Evolutionary conservation across 192 early-diverging fungal genomes (phyloP), one percentile per base, ranked within the genome.

Genomic region (Backusella luteola): DNA sequence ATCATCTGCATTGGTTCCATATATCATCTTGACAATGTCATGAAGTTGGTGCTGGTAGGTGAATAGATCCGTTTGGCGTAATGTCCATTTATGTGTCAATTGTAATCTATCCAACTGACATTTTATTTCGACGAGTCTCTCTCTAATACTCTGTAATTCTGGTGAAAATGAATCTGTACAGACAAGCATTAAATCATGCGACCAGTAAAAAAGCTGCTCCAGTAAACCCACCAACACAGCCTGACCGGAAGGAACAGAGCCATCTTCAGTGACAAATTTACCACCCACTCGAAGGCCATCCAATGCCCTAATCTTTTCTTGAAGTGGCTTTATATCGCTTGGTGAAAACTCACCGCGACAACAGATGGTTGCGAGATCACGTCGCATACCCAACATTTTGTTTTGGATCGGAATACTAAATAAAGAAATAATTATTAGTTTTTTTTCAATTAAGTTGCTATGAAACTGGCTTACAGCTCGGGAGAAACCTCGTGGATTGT

Each of bases 161-260:
- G 82, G 85, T 21, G 89, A 87, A 38, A 95, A 90, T 0, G 86
- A 81, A 73, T 88, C 86, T 32, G 90, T 89, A 66, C 90, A 87
- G 7, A 88, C 94, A 80, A 95, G 82, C 17, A 78, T 53, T 26
- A 95, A 69, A 74, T 97, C 95, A 77, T 97, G 94, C n/a, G 91
- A 85, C 49, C 93, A 89, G 59, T 93, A 94, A 74, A 92, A 96
- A 77, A 90, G 91, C 81, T 92, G 87, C 75, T 96, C 95, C 63
- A 97, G 66, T 29, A 97, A 77, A 1, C 89, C 90, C 34, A 94
- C 90, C 36, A 97, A 91, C n/a, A 90, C 88, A 6, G 93, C 92
- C 71, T 97, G 96, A 23, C 96, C 96, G 26, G 91, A 78, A 3
- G 93, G 87, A 19, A 94, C 87, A 14, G 76, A 74, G 6, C 95